Percentiles rank a stretch among this genome's conserved stretches.
Conservation (phyloP, 176 grass and related monocot genomes). For the Triticum aestivum region IWGSC_CS_RefSeq_v2.1 NC_057808.1:322483725-322484224, state of each 20-base stretch:
- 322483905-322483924: slow-evolving; percentile 51
- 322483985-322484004: slow-evolving; percentile 46
- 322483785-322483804: slow-evolving; percentile 1
- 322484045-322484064: slow-evolving; percentile 30
- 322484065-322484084: slow-evolving; percentile 32
- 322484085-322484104: slow-evolving; percentile 37
- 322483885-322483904: slow-evolving; percentile 39
- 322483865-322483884: slow-evolving; percentile 2
- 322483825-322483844: slow-evolving; percentile 50
- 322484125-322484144: slow-evolving; percentile 14
- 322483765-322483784: neutral
- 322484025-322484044: slow-evolving; percentile 36
- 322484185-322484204: slow-evolving; percentile 25
- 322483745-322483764: neutral
- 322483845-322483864: slow-evolving; percentile 28
- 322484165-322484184: slow-evolving; percentile 85
- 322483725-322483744: neutral
- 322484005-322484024: slow-evolving; percentile 27
- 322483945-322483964: slow-evolving; percentile 57
- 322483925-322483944: slow-evolving; percentile 40
- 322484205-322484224: neutral
- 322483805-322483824: slow-evolving; percentile 59
- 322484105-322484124: slow-evolving; percentile 33
- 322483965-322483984: slow-evolving; percentile 42
- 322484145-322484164: slow-evolving; percentile 70